phyloP scores from a whole-genome alignment of 2,329 filamentous ascomycete genomes.

The Ciborinia camelliae region DNA sequence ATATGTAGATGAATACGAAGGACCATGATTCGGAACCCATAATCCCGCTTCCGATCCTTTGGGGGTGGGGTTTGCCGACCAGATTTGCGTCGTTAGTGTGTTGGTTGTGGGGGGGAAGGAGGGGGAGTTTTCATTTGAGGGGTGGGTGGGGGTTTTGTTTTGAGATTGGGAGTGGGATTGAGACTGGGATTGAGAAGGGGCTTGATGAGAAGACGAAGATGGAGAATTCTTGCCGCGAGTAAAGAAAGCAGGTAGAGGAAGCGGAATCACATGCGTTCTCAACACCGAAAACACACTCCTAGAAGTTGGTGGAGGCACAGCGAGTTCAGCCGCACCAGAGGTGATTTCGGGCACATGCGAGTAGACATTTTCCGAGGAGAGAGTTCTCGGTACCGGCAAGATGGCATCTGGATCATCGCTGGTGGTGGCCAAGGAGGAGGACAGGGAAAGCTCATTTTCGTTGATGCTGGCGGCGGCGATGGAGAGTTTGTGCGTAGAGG shows the following conservation, averaged over 20 bases:
- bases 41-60: not conserved
- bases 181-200: not conserved
- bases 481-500: not conserved
- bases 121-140: not conserved
- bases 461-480: not conserved
- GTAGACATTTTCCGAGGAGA: too few species aligned
- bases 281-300: not conserved
- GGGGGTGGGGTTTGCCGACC: not conserved
- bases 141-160: not conserved
- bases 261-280: not conserved
- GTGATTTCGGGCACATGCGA: not conserved
- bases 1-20: too few species aligned
- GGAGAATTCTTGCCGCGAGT: not conserved
- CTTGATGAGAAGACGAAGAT: not conserved
- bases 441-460: not conserved
- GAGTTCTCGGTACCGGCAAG: not conserved
- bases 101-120: not conserved
- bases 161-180: not conserved
- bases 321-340: accelerated
- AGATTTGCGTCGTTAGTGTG: not conserved
- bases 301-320: not conserved
- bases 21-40: not conserved
- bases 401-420: not conserved
- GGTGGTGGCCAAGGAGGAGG: not conserved
- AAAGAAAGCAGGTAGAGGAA: not conserved